Percentiles rank a stretch among this genome's conserved stretches.
phyloP scores from a whole-genome alignment of 352 stramenopile genomes.

The Achlya hypogyna region DNA sequence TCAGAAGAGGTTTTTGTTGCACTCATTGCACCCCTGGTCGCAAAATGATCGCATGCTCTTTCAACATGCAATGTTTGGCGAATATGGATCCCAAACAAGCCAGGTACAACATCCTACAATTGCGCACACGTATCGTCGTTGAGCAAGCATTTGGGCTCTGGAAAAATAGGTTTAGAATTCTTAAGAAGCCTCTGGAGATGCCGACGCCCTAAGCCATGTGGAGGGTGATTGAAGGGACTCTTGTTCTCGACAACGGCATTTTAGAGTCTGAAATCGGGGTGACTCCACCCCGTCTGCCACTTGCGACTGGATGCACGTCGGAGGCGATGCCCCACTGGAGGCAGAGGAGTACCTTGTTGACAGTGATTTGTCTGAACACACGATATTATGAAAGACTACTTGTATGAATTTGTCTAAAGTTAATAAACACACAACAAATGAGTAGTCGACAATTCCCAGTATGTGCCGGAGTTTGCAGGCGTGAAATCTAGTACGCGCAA shows the following conservation, averaged over 20 bases:
- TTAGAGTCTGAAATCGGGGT: background rate
- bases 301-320: slow-evolving; percentile 10
- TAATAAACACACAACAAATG: background rate
- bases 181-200: background rate
- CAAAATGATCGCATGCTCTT: slow-evolving; percentile 8
- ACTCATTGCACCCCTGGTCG: background rate
- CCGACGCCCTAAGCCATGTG: background rate
- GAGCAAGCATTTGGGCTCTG: slow-evolving; percentile 14
- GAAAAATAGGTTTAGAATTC: slow-evolving; percentile 12
- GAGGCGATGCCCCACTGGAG: background rate
- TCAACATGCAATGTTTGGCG: background rate
- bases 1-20: slow-evolving; percentile 9
- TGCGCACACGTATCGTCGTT: slow-evolving; percentile 2
- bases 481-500: too few relatives aligned
- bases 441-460: too few relatives aligned
- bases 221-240: background rate
- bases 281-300: background rate
- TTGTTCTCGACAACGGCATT: slow-evolving; percentile 9
- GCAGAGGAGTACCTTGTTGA: background rate
- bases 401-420: background rate
- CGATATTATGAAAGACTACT: background rate
- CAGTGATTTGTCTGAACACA: background rate
- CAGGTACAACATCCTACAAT: background rate
- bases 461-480: too few relatives aligned
- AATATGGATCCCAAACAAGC: slow-evolving; percentile 1